phyloP scores from a whole-genome alignment of 2,329 filamentous ascomycete genomes.

The Lasiodiplodia hormozganensis region DNA sequence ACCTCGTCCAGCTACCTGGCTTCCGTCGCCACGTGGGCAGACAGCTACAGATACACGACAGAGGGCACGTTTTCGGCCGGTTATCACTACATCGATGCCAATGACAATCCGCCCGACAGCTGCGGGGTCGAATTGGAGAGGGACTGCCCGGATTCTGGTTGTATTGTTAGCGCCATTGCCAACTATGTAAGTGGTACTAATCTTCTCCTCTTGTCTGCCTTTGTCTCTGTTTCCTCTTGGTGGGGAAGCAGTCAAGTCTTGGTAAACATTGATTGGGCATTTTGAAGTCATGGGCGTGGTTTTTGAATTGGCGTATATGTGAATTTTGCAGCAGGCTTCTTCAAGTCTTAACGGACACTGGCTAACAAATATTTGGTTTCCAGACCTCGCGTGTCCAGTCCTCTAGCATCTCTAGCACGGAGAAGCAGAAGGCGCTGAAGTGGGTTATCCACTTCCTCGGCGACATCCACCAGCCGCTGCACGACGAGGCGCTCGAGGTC shows the following conservation, averaged over 20 bases:
- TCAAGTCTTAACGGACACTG: background rate
- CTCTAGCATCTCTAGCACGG: conserved; percentile 37
- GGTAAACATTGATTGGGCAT: background rate
- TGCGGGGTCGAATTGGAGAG: conserved; percentile 59
- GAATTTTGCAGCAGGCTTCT: background rate
- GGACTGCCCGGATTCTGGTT: conserved; percentile 59
- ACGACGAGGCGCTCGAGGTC: conserved; percentile 56
- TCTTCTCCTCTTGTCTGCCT: background rate
- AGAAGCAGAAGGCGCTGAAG: conserved; percentile 54
- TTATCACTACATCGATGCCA: conserved; percentile 61
- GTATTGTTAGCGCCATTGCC: conserved; percentile 60
- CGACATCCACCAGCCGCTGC: conserved; percentile 77
- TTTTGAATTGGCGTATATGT: background rate
- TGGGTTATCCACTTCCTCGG: conserved; percentile 66
- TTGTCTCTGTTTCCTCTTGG: background rate
- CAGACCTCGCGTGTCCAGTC: conserved; percentile 49
- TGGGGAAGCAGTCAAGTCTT: background rate
- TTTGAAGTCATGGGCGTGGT: background rate
- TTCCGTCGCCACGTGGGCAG: conserved; percentile 62
- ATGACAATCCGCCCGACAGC: conserved; percentile 54
- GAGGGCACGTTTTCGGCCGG: conserved; percentile 56
- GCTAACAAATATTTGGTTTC: background rate
- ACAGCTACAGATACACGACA: conserved; percentile 57
- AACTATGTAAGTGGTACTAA: conserved; percentile 51
- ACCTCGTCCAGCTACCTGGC: conserved; percentile 56